Conservation (phyloP, 805 yeast genomes). For the Lipomyces mesembrius region DNA sequence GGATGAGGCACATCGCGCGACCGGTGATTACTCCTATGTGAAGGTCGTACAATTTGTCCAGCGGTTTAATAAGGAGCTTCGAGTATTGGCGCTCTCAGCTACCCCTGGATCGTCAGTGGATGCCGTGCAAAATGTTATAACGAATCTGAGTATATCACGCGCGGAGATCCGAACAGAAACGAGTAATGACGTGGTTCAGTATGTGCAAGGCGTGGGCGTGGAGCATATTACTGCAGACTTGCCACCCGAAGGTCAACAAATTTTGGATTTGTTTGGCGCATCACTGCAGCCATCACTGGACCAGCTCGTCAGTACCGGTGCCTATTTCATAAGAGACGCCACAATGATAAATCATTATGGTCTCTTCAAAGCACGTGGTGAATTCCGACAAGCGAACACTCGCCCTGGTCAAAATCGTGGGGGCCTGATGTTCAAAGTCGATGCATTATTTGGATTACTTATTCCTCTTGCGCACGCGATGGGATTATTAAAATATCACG, state of each 20-base stretch:
- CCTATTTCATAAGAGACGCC: constrained; percentile 71
- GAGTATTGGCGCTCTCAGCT: constrained; percentile 89
- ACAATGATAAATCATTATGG: constrained; percentile 68
- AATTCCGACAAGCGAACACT: constrained; percentile 6
- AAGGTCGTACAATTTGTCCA: constrained; percentile 73
- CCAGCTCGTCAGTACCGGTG: constrained; percentile 62
- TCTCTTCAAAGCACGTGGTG: constrained; percentile 64
- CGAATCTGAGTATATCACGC: constrained; percentile 70
- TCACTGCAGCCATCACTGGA: constrained; percentile 71
- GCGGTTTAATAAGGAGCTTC: constrained; percentile 65
- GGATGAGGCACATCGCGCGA: constrained; percentile 96
- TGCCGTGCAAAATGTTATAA: constrained; percentile 83
- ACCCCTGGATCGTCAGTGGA: constrained; percentile 91
- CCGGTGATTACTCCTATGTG: constrained; percentile 86
- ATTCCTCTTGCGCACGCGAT: constrained; percentile 67
- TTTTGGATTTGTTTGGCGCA: constrained; percentile 59
- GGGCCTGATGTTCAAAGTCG: constrained; percentile 19
- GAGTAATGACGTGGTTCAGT: constrained; percentile 76
- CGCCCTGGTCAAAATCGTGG: neutral
- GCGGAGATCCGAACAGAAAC: constrained; percentile 87
- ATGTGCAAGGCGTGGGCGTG: constrained; percentile 70
- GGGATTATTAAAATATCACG: constrained; percentile 70
- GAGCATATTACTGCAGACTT: constrained; percentile 62
- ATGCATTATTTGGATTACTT: constrained; percentile 56
- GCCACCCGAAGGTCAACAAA: constrained; percentile 59